Evolutionary conservation across 345 rosid species (phyloP), one percentile per base, ranked within the genome.

Genomic region (Eutrema japonicum): DNA sequence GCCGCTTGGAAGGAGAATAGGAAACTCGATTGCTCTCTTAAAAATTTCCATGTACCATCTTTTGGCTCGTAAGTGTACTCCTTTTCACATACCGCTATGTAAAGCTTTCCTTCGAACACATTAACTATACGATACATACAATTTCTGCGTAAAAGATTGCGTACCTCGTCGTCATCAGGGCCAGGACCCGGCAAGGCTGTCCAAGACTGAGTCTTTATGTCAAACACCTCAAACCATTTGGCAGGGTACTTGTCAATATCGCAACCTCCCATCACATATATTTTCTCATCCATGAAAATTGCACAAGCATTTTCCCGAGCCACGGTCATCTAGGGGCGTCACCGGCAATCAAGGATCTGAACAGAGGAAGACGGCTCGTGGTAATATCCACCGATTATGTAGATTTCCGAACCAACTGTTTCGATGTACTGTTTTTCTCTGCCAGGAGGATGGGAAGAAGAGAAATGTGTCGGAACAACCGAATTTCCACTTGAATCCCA

Each of bases 401-500:
- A 88, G 41, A 88, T 83, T 13, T 52, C 53, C 13, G 77, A 82
- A 4, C 85, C 89, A 10, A 84, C 42, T 11, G 80, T 70, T 56
- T 81, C 84, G 84, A 83, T 0, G 84, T 80, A 30, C 78, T 3
- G 0, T 1, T 9, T 2, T 8, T 10, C 8, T 3, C 1, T 16
- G 8, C 5, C 0, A 40, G 3, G n/a, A 10, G 32, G 1, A 58
- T 10, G 46, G n/a, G n/a, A 7, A 16, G 46, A 62, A 43, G 29
- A 8, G 1, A 7, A 43, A 4, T 12, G 66, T 62, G 12, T 0
- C 4, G 8, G 27, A 86, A 45, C 37, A 26, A 53, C 83, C 85
- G 5, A 80, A 48, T 77, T n/a, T 22, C 35, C 41, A 13, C 16
- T 8, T 29, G 41, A n/a, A 29, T 29, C 4, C 74, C 41, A 70